Conservation (phyloP, 306 rosid genomes). For the Quillaja saponaria region DNA sequence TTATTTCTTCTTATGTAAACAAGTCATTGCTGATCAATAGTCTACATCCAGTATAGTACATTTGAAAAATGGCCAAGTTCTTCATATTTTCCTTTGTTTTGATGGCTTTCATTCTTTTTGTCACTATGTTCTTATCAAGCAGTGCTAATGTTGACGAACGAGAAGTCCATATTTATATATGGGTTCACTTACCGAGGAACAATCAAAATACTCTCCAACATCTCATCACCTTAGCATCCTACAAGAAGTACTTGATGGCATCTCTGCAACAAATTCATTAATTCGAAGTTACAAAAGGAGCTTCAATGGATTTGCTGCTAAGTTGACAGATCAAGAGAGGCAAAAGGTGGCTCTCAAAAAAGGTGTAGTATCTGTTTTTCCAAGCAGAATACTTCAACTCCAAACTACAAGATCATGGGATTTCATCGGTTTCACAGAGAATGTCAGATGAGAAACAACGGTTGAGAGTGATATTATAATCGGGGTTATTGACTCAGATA, state of each 20-base stretch:
- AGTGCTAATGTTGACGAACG: not conserved
- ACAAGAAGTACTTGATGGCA: constrained; percentile 1
- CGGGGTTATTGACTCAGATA: constrained; percentile 47
- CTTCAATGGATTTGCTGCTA: constrained; percentile 33
- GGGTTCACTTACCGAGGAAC: constrained; percentile 23
- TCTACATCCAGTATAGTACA: too few species aligned
- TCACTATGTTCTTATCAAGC: too few species aligned
- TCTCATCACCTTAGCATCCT: constrained; percentile 23
- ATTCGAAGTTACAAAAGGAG: constrained; percentile 19
- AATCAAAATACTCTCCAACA: constrained; percentile 3
- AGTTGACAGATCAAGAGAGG: not conserved
- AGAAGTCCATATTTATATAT: constrained; percentile 11
- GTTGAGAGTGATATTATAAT: constrained; percentile 36
- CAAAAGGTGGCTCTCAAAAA: constrained; percentile 19
- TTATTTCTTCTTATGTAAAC: too few species aligned
- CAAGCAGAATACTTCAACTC: constrained; percentile 18
- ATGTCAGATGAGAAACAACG: not conserved
- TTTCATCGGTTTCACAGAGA: constrained; percentile 31
- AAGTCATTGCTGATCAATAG: too few species aligned
- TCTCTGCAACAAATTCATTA: not conserved
- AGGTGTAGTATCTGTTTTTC: constrained; percentile 43
- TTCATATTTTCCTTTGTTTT: too few species aligned
- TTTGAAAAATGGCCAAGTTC: too few species aligned
- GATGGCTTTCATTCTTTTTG: too few species aligned
- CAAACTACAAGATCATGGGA: constrained; percentile 64